phyloP scores from a whole-genome alignment of 164 flowering plant species.

The Echeveria elegans region DNA sequence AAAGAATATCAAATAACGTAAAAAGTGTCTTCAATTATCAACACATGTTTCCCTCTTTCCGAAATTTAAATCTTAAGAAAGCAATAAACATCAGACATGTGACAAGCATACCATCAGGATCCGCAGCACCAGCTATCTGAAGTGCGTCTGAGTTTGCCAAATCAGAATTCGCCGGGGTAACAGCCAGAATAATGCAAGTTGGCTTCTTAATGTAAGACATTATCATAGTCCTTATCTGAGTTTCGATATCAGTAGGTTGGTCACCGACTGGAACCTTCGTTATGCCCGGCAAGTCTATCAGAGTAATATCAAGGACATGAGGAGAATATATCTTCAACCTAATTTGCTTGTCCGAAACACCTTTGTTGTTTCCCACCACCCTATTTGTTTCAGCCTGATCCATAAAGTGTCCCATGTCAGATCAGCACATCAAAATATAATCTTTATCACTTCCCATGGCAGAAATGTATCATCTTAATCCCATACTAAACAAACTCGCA shows the following conservation, averaged over 20 bases:
- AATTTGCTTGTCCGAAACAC: slow-evolving; percentile 42
- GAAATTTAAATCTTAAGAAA: background rate
- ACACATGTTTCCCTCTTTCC: background rate
- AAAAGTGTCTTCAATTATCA: background rate
- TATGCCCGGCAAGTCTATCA: slow-evolving; percentile 51
- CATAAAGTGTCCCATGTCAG: background rate
- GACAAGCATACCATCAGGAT: slow-evolving; percentile 34
- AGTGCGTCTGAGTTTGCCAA: slow-evolving; percentile 56
- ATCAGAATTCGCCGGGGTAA: slow-evolving; percentile 50
- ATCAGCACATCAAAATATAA: background rate
- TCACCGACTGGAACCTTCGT: slow-evolving; percentile 57
- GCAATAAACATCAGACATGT: background rate
- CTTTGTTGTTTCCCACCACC: slow-evolving; percentile 46
- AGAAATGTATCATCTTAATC: background rate
- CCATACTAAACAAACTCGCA: background rate
- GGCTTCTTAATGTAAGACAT: slow-evolving; percentile 29
- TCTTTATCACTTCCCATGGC: background rate
- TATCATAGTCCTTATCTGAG: slow-evolving; percentile 41
- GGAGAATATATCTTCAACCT: slow-evolving; percentile 44
- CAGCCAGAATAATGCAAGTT: slow-evolving; percentile 45
- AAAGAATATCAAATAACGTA: background rate
- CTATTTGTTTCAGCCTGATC: slow-evolving; percentile 46
- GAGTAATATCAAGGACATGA: slow-evolving; percentile 42
- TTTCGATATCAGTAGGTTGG: slow-evolving; percentile 48
- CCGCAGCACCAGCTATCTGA: slow-evolving; percentile 40